A percentile compares a stretch with the other conserved stretches of the same genome.
These are phyloP conservation scores for Metschnikowia aberdeeniae DNA, from an alignment of 805 yeast genomes.

Conservation along the genomic window DNA sequence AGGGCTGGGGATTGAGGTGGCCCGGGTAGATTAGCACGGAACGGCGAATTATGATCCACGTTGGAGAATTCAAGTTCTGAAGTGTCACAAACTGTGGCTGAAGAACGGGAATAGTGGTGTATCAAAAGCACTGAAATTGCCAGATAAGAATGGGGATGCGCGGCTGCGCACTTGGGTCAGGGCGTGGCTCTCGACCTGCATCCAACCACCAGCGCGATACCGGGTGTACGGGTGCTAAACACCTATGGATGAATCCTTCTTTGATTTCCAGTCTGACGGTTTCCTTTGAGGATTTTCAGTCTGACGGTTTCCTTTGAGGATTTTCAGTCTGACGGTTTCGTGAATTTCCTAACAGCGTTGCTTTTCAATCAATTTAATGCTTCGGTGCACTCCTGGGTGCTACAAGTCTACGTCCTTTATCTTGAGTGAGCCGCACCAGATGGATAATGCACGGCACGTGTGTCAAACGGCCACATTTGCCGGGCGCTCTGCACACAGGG, in stretches of 20 bases:
- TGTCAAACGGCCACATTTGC: too few species aligned
- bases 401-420: too few species aligned
- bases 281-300: too few species aligned
- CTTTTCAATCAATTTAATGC: too few species aligned
- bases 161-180: conserved; percentile 5
- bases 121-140: conserved; percentile 1
- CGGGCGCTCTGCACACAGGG: too few species aligned
- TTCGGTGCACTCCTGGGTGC: too few species aligned
- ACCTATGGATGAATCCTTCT: not conserved
- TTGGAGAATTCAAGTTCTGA: not conserved
- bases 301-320: too few species aligned
- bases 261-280: not conserved
- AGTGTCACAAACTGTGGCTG: not conserved
- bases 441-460: too few species aligned
- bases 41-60: too few species aligned
- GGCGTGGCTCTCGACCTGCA: not conserved
- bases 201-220: not conserved
- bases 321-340: not conserved
- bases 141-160: conserved; percentile 3
- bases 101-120: not conserved
- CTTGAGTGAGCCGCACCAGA: too few species aligned
- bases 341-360: too few species aligned
- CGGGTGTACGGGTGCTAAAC: not conserved
- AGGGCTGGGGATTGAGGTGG: not conserved
- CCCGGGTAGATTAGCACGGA: too few species aligned